Percentiles rank a stretch among this genome's conserved stretches.
phyloP scores from a whole-genome alignment of 73 alveolate species.

The Uronychia binucleata region DNA sequence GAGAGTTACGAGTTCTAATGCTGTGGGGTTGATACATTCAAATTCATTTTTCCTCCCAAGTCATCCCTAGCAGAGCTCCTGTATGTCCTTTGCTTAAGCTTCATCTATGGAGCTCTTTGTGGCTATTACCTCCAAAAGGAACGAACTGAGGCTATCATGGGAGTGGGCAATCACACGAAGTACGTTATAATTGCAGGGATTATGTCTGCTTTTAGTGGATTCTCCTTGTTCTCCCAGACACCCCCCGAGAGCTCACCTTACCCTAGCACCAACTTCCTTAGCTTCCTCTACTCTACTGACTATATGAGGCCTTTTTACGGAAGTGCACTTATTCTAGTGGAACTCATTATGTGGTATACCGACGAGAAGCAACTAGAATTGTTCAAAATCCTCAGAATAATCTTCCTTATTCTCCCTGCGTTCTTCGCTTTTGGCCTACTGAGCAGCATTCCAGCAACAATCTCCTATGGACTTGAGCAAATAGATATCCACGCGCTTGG shows the following conservation, averaged over 20 bases:
- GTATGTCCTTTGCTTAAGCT: constrained; percentile 3
- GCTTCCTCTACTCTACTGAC: background rate
- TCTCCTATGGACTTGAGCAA: constrained; percentile 26
- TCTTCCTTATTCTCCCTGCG: background rate
- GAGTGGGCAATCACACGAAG: background rate
- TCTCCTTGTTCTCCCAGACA: constrained; percentile 18
- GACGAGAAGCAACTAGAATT: background rate
- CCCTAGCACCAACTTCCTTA: constrained; percentile 1
- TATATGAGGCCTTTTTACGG: background rate
- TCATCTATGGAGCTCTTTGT: constrained; percentile 31
- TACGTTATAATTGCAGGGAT: background rate
- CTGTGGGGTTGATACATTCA: constrained; percentile 3
- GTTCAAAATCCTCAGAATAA: background rate
- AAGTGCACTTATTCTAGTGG: background rate
- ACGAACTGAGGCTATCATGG: background rate
- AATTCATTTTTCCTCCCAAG: constrained; percentile 33
- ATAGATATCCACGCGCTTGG: constrained; percentile 37
- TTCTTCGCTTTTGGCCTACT: background rate
- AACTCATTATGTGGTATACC: background rate
- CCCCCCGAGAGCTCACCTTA: constrained; percentile 42
- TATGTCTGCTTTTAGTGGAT: background rate
- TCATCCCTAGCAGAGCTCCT: constrained; percentile 34
- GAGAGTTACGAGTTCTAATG: constrained; percentile 1
- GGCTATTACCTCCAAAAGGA: constrained; percentile 3
- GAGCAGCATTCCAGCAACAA: background rate